Base-by-base conservation (phyloP, 2,329 filamentous ascomycete species). In the Cladosporium sphaerospermum region DNA sequence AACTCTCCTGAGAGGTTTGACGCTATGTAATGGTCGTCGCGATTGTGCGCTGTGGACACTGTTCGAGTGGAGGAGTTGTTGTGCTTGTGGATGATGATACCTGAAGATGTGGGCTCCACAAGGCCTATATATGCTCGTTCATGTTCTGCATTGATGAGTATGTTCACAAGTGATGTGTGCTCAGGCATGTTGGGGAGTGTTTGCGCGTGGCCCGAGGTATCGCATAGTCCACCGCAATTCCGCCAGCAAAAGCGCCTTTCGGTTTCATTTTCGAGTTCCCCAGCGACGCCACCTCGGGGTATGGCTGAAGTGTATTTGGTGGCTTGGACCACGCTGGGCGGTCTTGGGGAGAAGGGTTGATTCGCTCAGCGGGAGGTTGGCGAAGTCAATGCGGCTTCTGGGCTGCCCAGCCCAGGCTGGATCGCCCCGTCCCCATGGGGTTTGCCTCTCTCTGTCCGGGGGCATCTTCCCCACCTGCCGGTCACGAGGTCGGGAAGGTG, bases 161-260 rank as follows among this genome's bases (percentile, higher is more conserved):
- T 28, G 7, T 7, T 28, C 23, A 28, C 7, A 28, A 28, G 23
- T 28, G 23, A 4, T 4, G 23, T 7, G 23, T 28, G 23, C 23
- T 28, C 23, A 28, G n/a, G 34, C 39, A 42, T 43, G 37, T 36
- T 34, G 9, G 28, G 16, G 47, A 33, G 39, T 42, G 39, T 33
- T 19, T 42, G 28, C 42, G 47, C 23, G 42, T 39, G 37, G 39
- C 37, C 39, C n/a, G 47, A 19, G 47, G 42, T 50, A 28, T 28
- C 23, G 23, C 23, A 28, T 28, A 7, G 23, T 28, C 23, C 23
- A 28, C 23, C 23, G 23, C 23, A 28, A 28, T 28, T 36, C 47
- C 47, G 47, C 47, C 47, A 50, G 39, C 47, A 50, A 36, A 34
- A 42, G 37, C 47, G 47, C 36, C 16, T 14, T 39, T 39, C n/a